Percentiles rank a stretch among this genome's conserved stretches.
These are phyloP conservation scores for Fistulifera pelliculosa DNA, from an alignment of 108 stramenopile species.

Conservation along the genomic window DNA sequence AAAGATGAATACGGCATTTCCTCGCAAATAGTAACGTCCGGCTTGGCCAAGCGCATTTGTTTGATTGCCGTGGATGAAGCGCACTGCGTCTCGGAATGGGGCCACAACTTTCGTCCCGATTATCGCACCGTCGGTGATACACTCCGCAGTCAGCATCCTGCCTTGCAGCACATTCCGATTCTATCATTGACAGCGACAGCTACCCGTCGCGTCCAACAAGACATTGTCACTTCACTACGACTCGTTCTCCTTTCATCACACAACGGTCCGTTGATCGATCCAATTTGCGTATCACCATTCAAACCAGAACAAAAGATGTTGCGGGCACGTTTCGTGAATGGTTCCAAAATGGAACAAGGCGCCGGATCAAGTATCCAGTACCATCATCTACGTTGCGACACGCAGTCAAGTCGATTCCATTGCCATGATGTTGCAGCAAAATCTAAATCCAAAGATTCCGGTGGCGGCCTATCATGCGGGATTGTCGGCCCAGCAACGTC, in stretches of 20 bases:
- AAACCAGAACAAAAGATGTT: conserved; percentile 34
- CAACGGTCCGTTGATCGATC: conserved; percentile 79
- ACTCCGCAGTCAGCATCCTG: conserved; percentile 19
- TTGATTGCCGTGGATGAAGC: conserved; percentile 85
- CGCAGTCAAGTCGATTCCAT: conserved; percentile 39
- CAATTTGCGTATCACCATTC: conserved; percentile 77
- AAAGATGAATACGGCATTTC: conserved; percentile 29
- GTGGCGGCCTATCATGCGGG: conserved; percentile 80
- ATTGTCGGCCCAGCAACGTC: conserved; percentile 38
- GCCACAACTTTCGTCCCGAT: conserved; percentile 85
- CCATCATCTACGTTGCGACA: conserved; percentile 78
- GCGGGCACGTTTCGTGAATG: conserved; percentile 28
- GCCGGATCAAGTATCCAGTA: conserved; percentile 16
- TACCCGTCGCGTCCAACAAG: conserved; percentile 70
- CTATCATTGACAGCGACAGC: conserved; percentile 94
- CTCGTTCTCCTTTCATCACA: conserved; percentile 39
- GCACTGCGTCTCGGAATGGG: conserved; percentile 95
- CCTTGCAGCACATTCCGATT: conserved; percentile 47
- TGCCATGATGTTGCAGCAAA: conserved; percentile 20
- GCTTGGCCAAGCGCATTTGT: conserved; percentile 26
- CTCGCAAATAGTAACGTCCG: background rate
- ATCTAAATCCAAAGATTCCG: conserved; percentile 4
- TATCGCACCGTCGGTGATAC: conserved; percentile 58
- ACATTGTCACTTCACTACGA: conserved; percentile 51
- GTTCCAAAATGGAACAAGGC: conserved; percentile 10